Percentiles rank a stretch among this genome's conserved stretches.
These are phyloP conservation scores for Leccinum longicurvipes DNA, from an alignment of 768 basidiomycete genomes.

Conservation along the genomic window DNA sequence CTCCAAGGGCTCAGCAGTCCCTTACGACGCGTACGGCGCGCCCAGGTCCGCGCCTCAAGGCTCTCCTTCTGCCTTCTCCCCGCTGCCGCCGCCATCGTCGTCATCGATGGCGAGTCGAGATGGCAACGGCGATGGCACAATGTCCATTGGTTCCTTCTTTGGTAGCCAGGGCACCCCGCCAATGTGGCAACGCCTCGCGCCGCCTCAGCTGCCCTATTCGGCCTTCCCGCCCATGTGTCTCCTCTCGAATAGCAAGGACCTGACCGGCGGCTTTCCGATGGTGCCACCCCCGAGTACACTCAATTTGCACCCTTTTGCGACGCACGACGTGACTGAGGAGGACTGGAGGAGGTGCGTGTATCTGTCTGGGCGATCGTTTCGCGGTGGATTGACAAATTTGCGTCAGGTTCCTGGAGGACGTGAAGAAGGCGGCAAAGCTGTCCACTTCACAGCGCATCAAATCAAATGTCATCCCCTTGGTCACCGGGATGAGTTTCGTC, in stretches of 20 bases:
- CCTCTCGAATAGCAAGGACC: conserved; percentile 22
- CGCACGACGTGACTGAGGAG: conserved; percentile 45
- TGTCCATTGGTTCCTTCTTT: conserved; percentile 27
- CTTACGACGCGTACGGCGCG: background rate
- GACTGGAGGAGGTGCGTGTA: conserved; percentile 45
- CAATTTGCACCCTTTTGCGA: conserved; percentile 47
- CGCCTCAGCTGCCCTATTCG: conserved; percentile 11
- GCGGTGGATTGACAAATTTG: background rate
- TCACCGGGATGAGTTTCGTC: conserved; percentile 30
- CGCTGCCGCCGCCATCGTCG: background rate
- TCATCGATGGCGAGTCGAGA: too few relatives aligned
- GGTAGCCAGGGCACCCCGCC: conserved; percentile 25
- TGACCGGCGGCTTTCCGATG: conserved; percentile 44
- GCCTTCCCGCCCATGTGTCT: conserved; percentile 30
- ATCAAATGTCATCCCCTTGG: conserved; percentile 29
- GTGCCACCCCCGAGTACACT: conserved; percentile 38
- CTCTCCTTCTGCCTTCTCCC: background rate
- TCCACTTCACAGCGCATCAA: conserved; percentile 33
- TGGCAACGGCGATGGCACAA: background rate
- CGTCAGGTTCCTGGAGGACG: conserved; percentile 36
- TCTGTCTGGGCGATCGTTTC: background rate
- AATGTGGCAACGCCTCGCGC: conserved; percentile 25
- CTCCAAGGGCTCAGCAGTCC: background rate
- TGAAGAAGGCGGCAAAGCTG: conserved; percentile 34
- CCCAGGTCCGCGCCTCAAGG: background rate